Evolutionary conservation across 805 yeast genomes (phyloP), one percentile per base, ranked within the genome.

Genomic region (Lachancea quebecensis): DNA sequence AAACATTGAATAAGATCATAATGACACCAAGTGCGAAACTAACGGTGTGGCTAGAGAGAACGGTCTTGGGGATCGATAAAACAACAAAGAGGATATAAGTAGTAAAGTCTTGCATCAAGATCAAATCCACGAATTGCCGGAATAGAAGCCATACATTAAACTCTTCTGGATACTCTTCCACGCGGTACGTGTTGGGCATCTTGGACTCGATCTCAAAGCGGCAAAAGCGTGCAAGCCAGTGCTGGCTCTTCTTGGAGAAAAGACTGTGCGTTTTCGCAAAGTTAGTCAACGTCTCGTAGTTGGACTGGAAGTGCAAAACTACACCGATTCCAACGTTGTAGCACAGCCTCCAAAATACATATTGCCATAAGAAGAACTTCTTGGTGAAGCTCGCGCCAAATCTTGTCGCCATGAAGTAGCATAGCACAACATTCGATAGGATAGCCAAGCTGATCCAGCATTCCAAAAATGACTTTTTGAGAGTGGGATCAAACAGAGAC

Each of bases 241-340:
- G 49, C 4, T 67, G 53, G 12, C 56, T 51, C 36, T 68, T 65
- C 8, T 65, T 57, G n/a, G 48, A 48, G 55, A 81, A 80, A n/a
- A 82, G 52, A n/a, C 67, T 53, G 46, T 64, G 59, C 5, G 66
- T 57, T 38, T 63, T 65, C 28, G 82, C 73, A 75, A 76, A 75
- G 11, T 70, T 61, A 14, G 82, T 82, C 47, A 84, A 63, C 10
- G 68, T 55, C 47, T 72, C 72, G 51, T 75, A 63, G 42, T 80
- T 75, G 7, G 90, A 81, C 61, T 86, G 95, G 48, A 72, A 71
- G 51, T 77, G 74, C 30, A 86, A 69, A 17, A 86, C 60, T 49
- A 72, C 69, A 31, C 95, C 95, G 50, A 86, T 82, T n/a, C 95
- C 95, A 27, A 78, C 70, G 59, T 86, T 87, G 65, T 86, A 86